phyloP scores from a whole-genome alignment of 371 early-diverging fungal species.

The Coemansia sp. region DNA sequence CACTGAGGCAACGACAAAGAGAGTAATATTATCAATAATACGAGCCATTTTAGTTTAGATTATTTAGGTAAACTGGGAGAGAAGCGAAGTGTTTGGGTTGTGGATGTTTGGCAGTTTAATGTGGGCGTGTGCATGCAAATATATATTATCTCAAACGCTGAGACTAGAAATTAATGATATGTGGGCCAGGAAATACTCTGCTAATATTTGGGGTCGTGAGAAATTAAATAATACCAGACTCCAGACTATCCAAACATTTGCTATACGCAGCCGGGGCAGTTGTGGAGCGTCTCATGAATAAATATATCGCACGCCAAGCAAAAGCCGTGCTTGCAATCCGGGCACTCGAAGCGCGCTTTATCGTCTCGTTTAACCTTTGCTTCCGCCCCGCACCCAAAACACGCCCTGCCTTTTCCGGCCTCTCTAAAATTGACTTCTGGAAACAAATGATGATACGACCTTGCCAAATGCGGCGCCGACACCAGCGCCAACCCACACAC shows the following conservation, averaged over 20 bases:
- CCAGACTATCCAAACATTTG: background rate
- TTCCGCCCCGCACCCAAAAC: conserved; percentile 41
- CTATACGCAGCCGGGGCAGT: conserved; percentile 82
- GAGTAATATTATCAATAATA: conserved; percentile 14
- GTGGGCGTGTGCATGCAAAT: background rate
- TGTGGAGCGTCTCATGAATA: conserved; percentile 89
- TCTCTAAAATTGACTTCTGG: conserved; percentile 56
- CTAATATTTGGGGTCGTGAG: background rate
- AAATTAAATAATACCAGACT: background rate
- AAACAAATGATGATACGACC: conserved; percentile 95
- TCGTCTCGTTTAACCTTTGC: background rate
- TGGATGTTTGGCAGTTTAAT: background rate
- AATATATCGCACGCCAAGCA: conserved; percentile 93
- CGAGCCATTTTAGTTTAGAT: conserved; percentile 22
- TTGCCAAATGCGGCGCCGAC: conserved; percentile 86
- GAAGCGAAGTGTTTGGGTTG: too few species aligned
- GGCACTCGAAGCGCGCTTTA: conserved; percentile 68
- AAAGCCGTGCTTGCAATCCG: conserved; percentile 73
- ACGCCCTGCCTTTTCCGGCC: background rate
- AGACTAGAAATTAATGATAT: background rate
- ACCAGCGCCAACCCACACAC: conserved; percentile 89
- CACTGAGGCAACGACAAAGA: conserved; percentile 10
- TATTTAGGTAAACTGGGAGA: background rate
- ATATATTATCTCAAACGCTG: background rate
- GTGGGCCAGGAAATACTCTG: background rate